Conservation (phyloP, 2,329 filamentous ascomycete genomes). For the Calonectria naviculata region DNA sequence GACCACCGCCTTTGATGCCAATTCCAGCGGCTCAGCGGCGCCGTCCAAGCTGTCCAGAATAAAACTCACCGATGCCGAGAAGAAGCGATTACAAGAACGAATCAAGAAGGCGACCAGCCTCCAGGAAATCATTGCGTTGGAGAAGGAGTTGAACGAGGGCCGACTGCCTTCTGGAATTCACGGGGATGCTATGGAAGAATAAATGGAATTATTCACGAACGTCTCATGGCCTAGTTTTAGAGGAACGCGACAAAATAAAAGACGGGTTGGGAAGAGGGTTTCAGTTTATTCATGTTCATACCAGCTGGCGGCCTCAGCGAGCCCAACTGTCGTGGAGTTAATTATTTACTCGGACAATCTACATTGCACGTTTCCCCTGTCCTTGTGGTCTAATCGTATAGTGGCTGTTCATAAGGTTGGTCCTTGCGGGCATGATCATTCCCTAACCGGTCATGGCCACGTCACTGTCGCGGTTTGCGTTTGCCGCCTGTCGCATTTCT, state of each 20-base stretch:
- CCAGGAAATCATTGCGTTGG: constrained; percentile 88
- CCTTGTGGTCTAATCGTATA: background rate
- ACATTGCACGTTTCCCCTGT: background rate
- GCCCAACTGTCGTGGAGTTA: constrained; percentile 14
- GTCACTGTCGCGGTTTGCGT: constrained; percentile 57
- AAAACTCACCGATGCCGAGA: constrained; percentile 89
- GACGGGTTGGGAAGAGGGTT: constrained; percentile 25
- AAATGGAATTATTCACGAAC: constrained; percentile 27
- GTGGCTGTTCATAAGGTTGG: background rate
- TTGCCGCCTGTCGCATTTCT: constrained; percentile 62
- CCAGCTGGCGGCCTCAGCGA: constrained; percentile 17
- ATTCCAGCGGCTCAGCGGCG: constrained; percentile 56
- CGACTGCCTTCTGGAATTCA: constrained; percentile 79
- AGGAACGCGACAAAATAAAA: constrained; percentile 25
- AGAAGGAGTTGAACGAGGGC: constrained; percentile 93
- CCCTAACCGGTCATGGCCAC: constrained; percentile 70
- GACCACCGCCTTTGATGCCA: constrained; percentile 76
- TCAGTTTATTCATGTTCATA: constrained; percentile 28
- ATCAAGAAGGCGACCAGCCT: constrained; percentile 91
- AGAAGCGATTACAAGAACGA: constrained; percentile 84
- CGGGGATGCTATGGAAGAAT: constrained; percentile 71
- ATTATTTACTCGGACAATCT: constrained; percentile 16
- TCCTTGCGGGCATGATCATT: background rate
- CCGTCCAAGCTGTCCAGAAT: constrained; percentile 78
- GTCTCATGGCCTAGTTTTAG: constrained; percentile 14